Conservation (phyloP, 1,139 yeast genomes). For the Spencermartinsiella ligniputridi region DNA sequence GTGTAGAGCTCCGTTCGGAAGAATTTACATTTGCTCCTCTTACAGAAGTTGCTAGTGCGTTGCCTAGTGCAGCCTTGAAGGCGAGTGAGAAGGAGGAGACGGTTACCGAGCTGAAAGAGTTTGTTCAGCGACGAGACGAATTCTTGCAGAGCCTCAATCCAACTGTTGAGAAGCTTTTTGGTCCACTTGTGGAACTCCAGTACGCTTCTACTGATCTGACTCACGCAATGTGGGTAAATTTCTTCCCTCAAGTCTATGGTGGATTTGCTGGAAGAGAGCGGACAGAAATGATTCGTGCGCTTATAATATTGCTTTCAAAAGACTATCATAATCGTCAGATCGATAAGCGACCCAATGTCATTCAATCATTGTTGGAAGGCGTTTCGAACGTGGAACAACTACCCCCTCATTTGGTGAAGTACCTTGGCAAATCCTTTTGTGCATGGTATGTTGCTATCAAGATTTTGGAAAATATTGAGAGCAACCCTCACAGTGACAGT, state of each 20-base stretch:
- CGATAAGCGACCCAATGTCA: constrained; percentile 81
- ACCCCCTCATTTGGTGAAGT: constrained; percentile 93
- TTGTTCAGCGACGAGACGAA: constrained; percentile 47
- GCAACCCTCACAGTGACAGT: constrained; percentile 60
- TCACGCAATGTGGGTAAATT: constrained; percentile 75
- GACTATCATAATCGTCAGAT: constrained; percentile 90
- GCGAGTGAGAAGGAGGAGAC: constrained; percentile 9
- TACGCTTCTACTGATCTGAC: constrained; percentile 78
- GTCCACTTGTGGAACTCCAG: constrained; percentile 75
- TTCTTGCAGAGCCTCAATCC: constrained; percentile 50
- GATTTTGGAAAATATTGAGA: constrained; percentile 71
- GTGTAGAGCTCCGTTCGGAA: constrained; percentile 41
- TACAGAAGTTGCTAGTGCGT: constrained; percentile 41
- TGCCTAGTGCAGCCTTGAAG: constrained; percentile 15
- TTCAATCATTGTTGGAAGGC: constrained; percentile 80
- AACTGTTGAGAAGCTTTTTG: constrained; percentile 49
- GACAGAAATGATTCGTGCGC: constrained; percentile 73
- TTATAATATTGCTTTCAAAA: constrained; percentile 75
- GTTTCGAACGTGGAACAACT: constrained; percentile 66
- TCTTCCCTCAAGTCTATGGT: constrained; percentile 76
- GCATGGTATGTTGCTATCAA: constrained; percentile 91
- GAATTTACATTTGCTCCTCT: constrained; percentile 58
- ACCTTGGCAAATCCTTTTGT: constrained; percentile 79
- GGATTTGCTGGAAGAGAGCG: constrained; percentile 75
- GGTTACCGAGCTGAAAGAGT: constrained; percentile 27